Evolutionary conservation across 2,329 filamentous ascomycete genomes (phyloP).

Genomic region (Sordariomycetes sp.): DNA sequence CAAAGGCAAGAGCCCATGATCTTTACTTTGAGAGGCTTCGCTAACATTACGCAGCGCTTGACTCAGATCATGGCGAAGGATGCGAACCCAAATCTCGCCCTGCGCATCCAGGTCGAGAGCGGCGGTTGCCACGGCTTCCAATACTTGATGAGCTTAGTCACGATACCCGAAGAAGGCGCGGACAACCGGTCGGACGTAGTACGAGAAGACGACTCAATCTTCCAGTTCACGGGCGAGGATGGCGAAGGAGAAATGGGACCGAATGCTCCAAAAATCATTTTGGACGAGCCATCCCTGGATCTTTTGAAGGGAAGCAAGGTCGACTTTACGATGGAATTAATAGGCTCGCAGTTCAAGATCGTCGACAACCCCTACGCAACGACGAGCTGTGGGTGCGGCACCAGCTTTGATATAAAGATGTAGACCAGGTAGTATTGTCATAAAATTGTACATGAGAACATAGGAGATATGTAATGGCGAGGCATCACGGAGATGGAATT

Average conservation of each 20-base stretch:
- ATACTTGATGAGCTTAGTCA: constrained; percentile 83
- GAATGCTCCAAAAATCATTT: constrained; percentile 64
- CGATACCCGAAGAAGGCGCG: constrained; percentile 34
- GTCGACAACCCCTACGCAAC: constrained; percentile 85
- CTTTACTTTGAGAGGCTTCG: neutral
- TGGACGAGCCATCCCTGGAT: constrained; percentile 82
- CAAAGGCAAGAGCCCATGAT: constrained; percentile 44
- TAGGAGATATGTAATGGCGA: neutral
- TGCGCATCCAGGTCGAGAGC: constrained; percentile 87
- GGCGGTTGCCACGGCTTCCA: constrained; percentile 98
- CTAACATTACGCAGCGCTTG: constrained; percentile 46
- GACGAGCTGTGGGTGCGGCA: constrained; percentile 94
- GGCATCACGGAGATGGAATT: constrained; percentile 1
- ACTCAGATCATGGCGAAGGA: constrained; percentile 66
- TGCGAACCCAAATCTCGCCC: constrained; percentile 66
- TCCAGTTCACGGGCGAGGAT: constrained; percentile 55
- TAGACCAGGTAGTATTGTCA: constrained; percentile 17
- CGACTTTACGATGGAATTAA: constrained; percentile 93
- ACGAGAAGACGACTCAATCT: constrained; percentile 78
- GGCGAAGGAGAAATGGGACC: constrained; percentile 14
- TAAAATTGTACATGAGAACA: neutral
- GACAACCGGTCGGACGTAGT: constrained; percentile 22
- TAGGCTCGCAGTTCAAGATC: constrained; percentile 85
- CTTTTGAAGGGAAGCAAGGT: constrained; percentile 88
- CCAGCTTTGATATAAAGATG: constrained; percentile 88